A percentile compares a stretch with the other conserved stretches of the same genome.
phyloP scores from a whole-genome alignment of 139 green algal species.

The Chloropicon primus region DNA sequence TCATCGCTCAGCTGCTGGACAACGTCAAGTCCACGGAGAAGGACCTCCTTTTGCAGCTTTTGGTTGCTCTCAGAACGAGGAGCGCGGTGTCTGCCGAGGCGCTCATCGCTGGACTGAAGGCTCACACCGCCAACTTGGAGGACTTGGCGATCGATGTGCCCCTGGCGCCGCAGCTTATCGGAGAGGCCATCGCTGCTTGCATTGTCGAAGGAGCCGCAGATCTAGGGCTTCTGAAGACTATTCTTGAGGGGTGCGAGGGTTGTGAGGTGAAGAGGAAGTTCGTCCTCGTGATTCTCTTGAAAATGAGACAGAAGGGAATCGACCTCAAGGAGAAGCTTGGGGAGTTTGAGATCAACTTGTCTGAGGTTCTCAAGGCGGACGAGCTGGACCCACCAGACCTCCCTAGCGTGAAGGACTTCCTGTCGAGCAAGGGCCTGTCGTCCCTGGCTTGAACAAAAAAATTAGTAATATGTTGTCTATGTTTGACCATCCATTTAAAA shows the following conservation, averaged over 20 bases:
- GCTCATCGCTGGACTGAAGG: background rate
- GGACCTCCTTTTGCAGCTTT: background rate
- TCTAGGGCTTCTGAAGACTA: background rate
- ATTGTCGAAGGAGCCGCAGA: background rate
- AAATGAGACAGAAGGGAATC: background rate
- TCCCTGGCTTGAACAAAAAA: background rate
- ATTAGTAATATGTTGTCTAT: no score
- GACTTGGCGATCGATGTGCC: background rate
- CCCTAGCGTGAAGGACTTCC: background rate
- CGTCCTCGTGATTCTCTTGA: background rate
- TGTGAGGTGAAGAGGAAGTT: background rate
- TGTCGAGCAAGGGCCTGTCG: background rate
- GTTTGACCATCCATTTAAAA: background rate
- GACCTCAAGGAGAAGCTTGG: background rate
- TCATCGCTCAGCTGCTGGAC: background rate
- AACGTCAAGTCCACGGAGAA: background rate
- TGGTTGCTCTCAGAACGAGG: background rate
- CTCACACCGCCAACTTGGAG: background rate
- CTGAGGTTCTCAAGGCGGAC: background rate
- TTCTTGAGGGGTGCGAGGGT: background rate
- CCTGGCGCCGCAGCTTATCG: background rate
- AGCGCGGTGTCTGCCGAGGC: background rate
- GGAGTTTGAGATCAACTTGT: background rate
- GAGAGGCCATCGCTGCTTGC: background rate
- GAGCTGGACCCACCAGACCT: background rate